Percentiles rank a stretch among this genome's conserved stretches.
Evolutionary conservation across 768 basidiomycete species (phyloP).

Genomic region (Collybiopsis confluens): DNA sequence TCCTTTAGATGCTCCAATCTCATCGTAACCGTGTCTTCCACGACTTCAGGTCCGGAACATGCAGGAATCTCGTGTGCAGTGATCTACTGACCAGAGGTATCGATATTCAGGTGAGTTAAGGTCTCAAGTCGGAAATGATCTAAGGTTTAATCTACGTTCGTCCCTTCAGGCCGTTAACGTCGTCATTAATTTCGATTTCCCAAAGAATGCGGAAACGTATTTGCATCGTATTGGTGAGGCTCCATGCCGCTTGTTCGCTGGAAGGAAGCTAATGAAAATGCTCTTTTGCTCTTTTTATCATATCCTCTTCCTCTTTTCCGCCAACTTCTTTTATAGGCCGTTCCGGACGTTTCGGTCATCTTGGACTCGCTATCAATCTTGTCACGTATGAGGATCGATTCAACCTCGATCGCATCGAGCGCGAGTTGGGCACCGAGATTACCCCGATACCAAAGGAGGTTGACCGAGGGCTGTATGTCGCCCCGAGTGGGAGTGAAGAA

Average conservation of each 20-base stretch:
- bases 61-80: constrained; percentile 96
- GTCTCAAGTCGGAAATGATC: neutral
- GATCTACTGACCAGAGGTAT: constrained; percentile 98
- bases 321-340: constrained; percentile 48
- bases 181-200: constrained; percentile 99
- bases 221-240: constrained; percentile 74
- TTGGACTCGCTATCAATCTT: constrained; percentile 95
- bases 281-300: neutral
- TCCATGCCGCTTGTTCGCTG: no score
- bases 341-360: constrained; percentile 94
- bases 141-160: no score
- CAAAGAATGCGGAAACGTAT: constrained; percentile 98
- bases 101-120: constrained; percentile 65
- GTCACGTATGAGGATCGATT: constrained; percentile 98
- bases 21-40: constrained; percentile 99
- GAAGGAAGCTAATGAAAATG: no score
- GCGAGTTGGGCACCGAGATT: constrained; percentile 97
- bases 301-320: no score
- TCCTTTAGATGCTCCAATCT: constrained; percentile 81
- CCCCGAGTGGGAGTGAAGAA: constrained; percentile 49
- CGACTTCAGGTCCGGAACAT: constrained; percentile 97
- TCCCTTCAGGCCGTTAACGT: constrained; percentile 87
- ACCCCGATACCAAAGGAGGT: constrained; percentile 90
- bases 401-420: constrained; percentile 96
- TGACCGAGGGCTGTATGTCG: constrained; percentile 90